Evolutionary conservation across 768 basidiomycete species (phyloP).

Genomic region (Kwoniella dendrophila): DNA sequence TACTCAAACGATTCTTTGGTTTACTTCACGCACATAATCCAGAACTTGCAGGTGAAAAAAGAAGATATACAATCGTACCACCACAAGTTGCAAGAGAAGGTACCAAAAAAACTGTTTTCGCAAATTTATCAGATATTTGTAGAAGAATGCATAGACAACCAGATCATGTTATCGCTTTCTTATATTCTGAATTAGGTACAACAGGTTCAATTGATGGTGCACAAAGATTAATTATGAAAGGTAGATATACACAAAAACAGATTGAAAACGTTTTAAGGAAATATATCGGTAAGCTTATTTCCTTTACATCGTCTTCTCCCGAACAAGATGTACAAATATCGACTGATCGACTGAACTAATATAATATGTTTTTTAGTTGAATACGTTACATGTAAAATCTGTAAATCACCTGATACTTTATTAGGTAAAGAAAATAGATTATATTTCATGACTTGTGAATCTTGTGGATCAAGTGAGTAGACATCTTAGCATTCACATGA

Average conservation of each 20-base stretch:
- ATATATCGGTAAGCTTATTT: constrained; percentile 77
- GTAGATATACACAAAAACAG: constrained; percentile 97
- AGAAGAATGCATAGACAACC: constrained; percentile 97
- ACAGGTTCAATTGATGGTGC: constrained; percentile 92
- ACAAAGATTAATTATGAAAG: constrained; percentile 91
- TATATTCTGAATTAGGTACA: constrained; percentile 98
- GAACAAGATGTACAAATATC: neutral
- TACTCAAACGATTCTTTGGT: constrained; percentile 87
- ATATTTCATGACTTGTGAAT: constrained; percentile 70
- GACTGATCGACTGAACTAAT: neutral
- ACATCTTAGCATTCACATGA: neutral
- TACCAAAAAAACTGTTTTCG: constrained; percentile 97
- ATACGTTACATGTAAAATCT: constrained; percentile 99
- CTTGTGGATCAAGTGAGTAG: constrained; percentile 53
- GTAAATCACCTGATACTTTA: constrained; percentile 97
- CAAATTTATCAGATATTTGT: constrained; percentile 96
- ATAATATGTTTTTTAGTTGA: too few species aligned
- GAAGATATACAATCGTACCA: constrained; percentile 90
- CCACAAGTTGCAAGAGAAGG: constrained; percentile 91
- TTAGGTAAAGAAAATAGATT: constrained; percentile 97
- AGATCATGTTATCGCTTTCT: constrained; percentile 94
- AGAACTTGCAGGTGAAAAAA: constrained; percentile 81
- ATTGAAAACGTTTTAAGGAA: constrained; percentile 94
- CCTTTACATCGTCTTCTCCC: neutral
- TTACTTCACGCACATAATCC: constrained; percentile 93